Conservation (phyloP, 805 yeast genomes). For the Myxozyma neglecta region DNA sequence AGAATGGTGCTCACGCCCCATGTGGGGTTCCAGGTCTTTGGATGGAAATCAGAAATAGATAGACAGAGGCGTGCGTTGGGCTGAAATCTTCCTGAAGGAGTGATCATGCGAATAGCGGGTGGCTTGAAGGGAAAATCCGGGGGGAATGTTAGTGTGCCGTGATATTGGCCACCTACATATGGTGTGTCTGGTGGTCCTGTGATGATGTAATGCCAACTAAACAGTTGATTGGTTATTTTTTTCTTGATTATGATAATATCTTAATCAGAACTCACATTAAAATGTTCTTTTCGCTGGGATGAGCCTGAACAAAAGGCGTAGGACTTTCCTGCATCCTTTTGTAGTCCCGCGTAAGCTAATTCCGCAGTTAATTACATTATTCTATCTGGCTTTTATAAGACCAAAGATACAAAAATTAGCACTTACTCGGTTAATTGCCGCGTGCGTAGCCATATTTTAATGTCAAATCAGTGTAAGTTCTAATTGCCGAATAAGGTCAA, state of each 20-base stretch:
- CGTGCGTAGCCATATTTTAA: constrained; percentile 38
- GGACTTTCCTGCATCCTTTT: constrained; percentile 74
- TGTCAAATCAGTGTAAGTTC: background rate
- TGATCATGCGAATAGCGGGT: constrained; percentile 82
- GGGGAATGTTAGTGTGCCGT: constrained; percentile 83
- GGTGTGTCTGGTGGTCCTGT: constrained; percentile 86
- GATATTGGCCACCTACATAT: constrained; percentile 78
- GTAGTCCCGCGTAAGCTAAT: constrained; percentile 71
- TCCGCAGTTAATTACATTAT: background rate
- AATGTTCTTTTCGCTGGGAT: constrained; percentile 83
- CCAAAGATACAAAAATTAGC: background rate
- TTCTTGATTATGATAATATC: background rate
- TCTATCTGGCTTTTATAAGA: constrained; percentile 17
- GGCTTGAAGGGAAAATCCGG: constrained; percentile 89
- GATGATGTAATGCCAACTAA: constrained; percentile 76
- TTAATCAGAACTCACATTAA: constrained; percentile 49
- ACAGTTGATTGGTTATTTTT: background rate
- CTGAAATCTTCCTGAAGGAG: constrained; percentile 86
- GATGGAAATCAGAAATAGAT: constrained; percentile 93
- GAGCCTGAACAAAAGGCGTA: constrained; percentile 79
- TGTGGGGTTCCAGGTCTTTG: constrained; percentile 94
- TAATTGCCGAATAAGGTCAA: background rate
- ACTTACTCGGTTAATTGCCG: constrained; percentile 39
- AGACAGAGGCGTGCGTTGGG: constrained; percentile 80
- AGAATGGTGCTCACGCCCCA: constrained; percentile 91